A percentile compares a stretch with the other conserved stretches of the same genome.
Conservation (phyloP, 257 asterid genomes). For the Leptodermis oblonga region DNA sequence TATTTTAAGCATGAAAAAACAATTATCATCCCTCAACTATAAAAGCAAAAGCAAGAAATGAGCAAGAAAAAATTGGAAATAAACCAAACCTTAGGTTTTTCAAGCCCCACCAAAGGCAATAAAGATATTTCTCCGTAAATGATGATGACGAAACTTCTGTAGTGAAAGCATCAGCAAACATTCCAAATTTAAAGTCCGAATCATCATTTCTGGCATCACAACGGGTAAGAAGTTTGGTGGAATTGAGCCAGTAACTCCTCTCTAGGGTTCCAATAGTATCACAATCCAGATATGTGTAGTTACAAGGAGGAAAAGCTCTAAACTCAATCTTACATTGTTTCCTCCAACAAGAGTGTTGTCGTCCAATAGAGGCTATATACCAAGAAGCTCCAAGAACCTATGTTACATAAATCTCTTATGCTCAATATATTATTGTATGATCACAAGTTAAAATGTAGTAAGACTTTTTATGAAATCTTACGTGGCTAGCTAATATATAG, state of each 20-base stretch:
- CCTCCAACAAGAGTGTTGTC: slow-evolving; percentile 84
- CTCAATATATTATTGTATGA: background rate
- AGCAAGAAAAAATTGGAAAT: background rate
- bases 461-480: slow-evolving; percentile 18
- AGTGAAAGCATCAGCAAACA: slow-evolving; percentile 89
- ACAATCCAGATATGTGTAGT: slow-evolving; percentile 55
- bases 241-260: slow-evolving; percentile 56
- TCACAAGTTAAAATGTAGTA: background rate
- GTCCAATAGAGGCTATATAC: slow-evolving; percentile 86
- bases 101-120: slow-evolving; percentile 99
- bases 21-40: too few relatives aligned
- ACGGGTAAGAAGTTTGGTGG: slow-evolving; percentile 42
- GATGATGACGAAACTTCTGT: slow-evolving; percentile 69
- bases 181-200: slow-evolving; percentile 85
- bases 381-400: slow-evolving; percentile 92
- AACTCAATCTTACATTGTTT: slow-evolving; percentile 46
- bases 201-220: slow-evolving; percentile 76
- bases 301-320: slow-evolving; percentile 46
- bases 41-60: background rate
- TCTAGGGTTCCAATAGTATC: slow-evolving; percentile 12
- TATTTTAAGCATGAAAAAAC: background rate
- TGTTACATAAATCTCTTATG: background rate
- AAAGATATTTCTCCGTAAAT: slow-evolving; percentile 67
- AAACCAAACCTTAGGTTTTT: slow-evolving; percentile 73
- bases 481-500: slow-evolving; percentile 88